Percentiles rank a stretch among this genome's conserved stretches.
These are phyloP conservation scores for Colletotrichum nymphaeae DNA, from an alignment of 2,329 filamentous ascomycete species.

Conservation along the genomic window DNA sequence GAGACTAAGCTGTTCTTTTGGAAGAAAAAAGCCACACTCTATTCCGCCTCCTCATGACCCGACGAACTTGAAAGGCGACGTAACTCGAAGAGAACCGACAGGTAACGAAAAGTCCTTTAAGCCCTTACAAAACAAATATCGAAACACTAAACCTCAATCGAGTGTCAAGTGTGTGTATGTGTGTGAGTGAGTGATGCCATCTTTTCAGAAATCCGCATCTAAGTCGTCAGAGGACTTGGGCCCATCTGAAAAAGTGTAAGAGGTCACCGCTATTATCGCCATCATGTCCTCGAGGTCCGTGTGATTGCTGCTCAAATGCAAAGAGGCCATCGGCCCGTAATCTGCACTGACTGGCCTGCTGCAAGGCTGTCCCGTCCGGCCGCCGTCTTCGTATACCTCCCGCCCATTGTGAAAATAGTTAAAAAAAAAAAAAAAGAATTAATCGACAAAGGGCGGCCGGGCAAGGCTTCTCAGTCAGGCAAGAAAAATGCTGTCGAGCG, in stretches of 20 bases:
- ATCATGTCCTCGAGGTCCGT: slow-evolving; percentile 30
- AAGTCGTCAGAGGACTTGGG: slow-evolving; percentile 12
- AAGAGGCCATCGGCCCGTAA: slow-evolving; percentile 13
- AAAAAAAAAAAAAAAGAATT: slow-evolving; percentile 42
- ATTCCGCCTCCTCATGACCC: slow-evolving; percentile 24
- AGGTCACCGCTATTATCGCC: slow-evolving; percentile 27
- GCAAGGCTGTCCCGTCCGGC: slow-evolving; percentile 8
- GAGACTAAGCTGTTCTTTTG: slow-evolving; percentile 28
- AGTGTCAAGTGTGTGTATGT: neutral
- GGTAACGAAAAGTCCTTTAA: slow-evolving; percentile 23
- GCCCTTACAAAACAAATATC: slow-evolving; percentile 31
- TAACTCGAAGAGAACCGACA: slow-evolving; percentile 29
- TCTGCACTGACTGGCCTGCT: slow-evolving; percentile 28
- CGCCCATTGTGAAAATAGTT: slow-evolving; percentile 15
- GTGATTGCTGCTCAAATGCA: slow-evolving; percentile 28
- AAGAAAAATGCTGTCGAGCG: slow-evolving; percentile 39
- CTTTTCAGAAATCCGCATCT: slow-evolving; percentile 17
- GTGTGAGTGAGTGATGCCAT: neutral
- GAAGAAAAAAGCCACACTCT: slow-evolving; percentile 22
- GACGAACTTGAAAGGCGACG: slow-evolving; percentile 26
- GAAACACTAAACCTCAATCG: slow-evolving; percentile 20
- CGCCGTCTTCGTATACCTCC: slow-evolving; percentile 19
- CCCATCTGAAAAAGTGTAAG: slow-evolving; percentile 26
- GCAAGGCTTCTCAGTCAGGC: slow-evolving; percentile 17
- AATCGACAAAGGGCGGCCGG: slow-evolving; percentile 45